phyloP scores from a whole-genome alignment of 2,329 filamentous ascomycete genomes.

The Xylaria sp. region DNA sequence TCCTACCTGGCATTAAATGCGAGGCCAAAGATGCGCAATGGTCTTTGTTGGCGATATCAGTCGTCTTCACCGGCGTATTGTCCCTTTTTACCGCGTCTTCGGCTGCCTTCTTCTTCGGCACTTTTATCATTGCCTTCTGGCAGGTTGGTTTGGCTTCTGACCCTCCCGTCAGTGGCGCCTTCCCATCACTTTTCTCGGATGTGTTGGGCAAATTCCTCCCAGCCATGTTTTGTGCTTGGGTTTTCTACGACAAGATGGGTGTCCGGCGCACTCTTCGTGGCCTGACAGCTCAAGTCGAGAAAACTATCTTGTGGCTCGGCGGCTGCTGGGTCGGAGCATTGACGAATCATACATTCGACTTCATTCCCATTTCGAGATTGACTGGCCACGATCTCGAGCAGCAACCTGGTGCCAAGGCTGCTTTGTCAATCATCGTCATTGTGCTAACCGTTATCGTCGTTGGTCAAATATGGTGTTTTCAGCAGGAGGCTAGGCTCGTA shows the following conservation, averaged over 20 bases:
- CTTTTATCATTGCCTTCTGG: conserved; percentile 85
- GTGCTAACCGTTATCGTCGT: conserved; percentile 73
- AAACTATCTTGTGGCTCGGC: conserved; percentile 89
- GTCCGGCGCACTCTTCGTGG: conserved; percentile 75
- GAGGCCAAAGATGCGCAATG: conserved; percentile 82
- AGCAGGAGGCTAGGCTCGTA: conserved; percentile 82
- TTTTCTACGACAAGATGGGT: conserved; percentile 86
- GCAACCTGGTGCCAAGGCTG: conserved; percentile 88
- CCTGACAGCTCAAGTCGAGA: conserved; percentile 86
- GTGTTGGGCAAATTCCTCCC: conserved; percentile 86
- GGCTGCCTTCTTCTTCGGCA: conserved; percentile 83
- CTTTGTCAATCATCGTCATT: conserved; percentile 80
- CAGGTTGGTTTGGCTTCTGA: conserved; percentile 92
- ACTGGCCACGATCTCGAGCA: conserved; percentile 88
- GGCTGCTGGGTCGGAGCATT: conserved; percentile 90
- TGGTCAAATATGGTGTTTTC: conserved; percentile 85
- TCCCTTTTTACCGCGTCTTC: conserved; percentile 85
- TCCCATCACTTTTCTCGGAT: conserved; percentile 78
- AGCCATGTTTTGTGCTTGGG: conserved; percentile 85
- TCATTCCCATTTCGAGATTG: conserved; percentile 92
- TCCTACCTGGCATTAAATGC: conserved; percentile 72
- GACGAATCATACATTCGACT: conserved; percentile 94
- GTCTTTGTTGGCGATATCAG: conserved; percentile 82
- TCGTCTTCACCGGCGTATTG: conserved; percentile 79
- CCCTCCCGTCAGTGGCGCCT: conserved; percentile 74